Conservation (phyloP, 192 early-diverging fungal species). For the Anaeromyces robustus region DNA sequence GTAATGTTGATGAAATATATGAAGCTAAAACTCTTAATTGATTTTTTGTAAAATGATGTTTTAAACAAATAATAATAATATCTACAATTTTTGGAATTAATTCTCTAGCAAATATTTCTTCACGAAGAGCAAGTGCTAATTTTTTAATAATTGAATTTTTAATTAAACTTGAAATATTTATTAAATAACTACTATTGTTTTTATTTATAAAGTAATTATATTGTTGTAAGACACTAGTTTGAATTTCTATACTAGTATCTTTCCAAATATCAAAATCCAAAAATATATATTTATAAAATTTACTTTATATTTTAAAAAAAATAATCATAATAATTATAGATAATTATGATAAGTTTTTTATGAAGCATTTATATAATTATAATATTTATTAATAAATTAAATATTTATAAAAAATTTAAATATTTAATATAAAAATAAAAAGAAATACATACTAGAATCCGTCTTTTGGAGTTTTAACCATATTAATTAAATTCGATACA, state of each 20-base stretch:
- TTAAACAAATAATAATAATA: neutral
- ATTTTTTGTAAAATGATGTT: neutral
- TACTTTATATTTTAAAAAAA: too few relatives aligned
- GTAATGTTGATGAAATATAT: neutral
- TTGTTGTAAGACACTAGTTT: neutral
- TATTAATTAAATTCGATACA: neutral
- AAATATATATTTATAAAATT: neutral
- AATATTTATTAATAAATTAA: too few relatives aligned
- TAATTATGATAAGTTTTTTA: too few relatives aligned
- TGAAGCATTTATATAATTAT: too few relatives aligned
- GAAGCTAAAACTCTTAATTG: neutral
- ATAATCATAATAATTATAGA: too few relatives aligned
- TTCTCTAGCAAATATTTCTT: neutral
- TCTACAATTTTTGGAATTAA: neutral
- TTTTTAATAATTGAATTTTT: neutral
- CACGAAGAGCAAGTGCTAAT: neutral
- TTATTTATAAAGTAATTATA: neutral
- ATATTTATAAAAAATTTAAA: too few relatives aligned
- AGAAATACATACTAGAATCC: neutral
- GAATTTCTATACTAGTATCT: neutral
- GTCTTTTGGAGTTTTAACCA: neutral
- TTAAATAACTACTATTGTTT: neutral
- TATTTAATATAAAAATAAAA: too few relatives aligned
- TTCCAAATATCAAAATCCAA: neutral
- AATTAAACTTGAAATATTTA: neutral